These are phyloP conservation scores for Penicillium simplicissimum DNA, from an alignment of 495 filamentous ascomycete species.

Conservation along the genomic window DNA sequence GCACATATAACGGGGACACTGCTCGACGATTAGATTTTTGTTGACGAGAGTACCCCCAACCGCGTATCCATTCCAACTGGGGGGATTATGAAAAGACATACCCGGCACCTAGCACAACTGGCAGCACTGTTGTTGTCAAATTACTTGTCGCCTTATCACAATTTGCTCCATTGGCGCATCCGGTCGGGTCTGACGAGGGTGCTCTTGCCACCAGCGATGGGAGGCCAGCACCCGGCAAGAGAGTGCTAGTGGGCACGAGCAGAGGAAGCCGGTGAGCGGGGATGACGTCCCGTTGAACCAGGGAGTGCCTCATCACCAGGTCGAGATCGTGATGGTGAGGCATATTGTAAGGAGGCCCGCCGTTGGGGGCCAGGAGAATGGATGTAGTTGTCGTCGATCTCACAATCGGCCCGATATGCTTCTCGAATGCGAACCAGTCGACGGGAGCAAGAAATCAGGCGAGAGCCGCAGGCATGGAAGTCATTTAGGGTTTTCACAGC, in stretches of 20 bases:
- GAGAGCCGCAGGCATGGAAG: constrained; percentile 16
- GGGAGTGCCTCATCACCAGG: constrained; percentile 24
- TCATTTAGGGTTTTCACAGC: constrained; percentile 16
- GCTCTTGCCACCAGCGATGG: constrained; percentile 36
- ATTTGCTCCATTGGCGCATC: constrained; percentile 6
- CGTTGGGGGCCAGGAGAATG: background rate
- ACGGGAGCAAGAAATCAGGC: constrained; percentile 5
- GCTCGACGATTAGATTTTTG: constrained; percentile 28
- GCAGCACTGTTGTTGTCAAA: constrained; percentile 60
- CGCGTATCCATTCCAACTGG: background rate
- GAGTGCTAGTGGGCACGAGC: constrained; percentile 18
- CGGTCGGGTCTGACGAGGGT: constrained; percentile 19
- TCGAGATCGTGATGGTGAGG: constrained; percentile 36
- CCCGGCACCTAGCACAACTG: constrained; percentile 80
- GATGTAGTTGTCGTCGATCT: constrained; percentile 6
- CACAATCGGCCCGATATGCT: background rate
- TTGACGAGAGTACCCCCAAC: background rate
- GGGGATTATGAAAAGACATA: constrained; percentile 51
- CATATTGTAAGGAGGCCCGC: constrained; percentile 26
- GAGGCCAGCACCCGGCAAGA: constrained; percentile 5
- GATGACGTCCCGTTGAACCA: constrained; percentile 32
- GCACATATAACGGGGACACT: constrained; percentile 78
- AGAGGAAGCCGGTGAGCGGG: constrained; percentile 31
- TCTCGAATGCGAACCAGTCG: constrained; percentile 12
- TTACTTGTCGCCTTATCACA: constrained; percentile 51